Evolutionary conservation across 768 basidiomycete genomes (phyloP).

Genomic region (Suillus ampliporus): DNA sequence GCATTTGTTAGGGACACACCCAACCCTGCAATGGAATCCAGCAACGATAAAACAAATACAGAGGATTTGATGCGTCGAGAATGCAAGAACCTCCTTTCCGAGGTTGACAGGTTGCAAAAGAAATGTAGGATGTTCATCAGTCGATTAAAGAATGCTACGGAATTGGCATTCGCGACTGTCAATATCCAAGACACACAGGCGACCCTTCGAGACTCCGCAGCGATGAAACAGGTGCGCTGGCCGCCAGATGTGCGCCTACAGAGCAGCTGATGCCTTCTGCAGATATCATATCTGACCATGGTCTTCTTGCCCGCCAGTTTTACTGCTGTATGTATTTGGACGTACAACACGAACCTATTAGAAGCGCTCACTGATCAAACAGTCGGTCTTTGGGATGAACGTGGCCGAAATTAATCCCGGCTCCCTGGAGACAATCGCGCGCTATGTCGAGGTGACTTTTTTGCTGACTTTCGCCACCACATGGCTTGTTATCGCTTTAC

Average conservation of each 20-base stretch:
- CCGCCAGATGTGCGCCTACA: not conserved
- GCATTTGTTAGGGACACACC: slow-evolving; percentile 49
- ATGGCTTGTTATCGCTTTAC: slow-evolving; percentile 60
- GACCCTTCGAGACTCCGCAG: slow-evolving; percentile 47
- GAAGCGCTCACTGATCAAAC: slow-evolving; percentile 21
- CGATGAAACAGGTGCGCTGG: slow-evolving; percentile 38
- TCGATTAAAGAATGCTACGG: slow-evolving; percentile 39
- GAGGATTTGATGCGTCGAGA: slow-evolving; percentile 22
- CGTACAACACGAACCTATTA: not conserved
- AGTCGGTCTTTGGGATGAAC: slow-evolving; percentile 38
- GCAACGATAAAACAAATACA: not conserved
- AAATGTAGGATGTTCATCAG: slow-evolving; percentile 33
- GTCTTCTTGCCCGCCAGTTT: slow-evolving; percentile 64
- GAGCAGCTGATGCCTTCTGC: slow-evolving; percentile 11
- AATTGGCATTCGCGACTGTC: slow-evolving; percentile 58
- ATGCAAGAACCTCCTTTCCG: slow-evolving; percentile 40
- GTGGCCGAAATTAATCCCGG: slow-evolving; percentile 33
- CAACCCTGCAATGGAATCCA: slow-evolving; percentile 45
- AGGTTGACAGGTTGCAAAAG: slow-evolving; percentile 45
- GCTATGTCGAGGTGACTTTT: slow-evolving; percentile 46
- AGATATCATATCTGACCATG: slow-evolving; percentile 66
- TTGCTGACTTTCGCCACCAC: slow-evolving; percentile 53
- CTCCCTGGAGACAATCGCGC: slow-evolving; percentile 36
- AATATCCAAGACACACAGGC: slow-evolving; percentile 63
- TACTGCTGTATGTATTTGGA: slow-evolving; percentile 28